Base-by-base conservation (phyloP, 2,329 filamentous ascomycete genomes). In the Diaporthe nobilis region DNA sequence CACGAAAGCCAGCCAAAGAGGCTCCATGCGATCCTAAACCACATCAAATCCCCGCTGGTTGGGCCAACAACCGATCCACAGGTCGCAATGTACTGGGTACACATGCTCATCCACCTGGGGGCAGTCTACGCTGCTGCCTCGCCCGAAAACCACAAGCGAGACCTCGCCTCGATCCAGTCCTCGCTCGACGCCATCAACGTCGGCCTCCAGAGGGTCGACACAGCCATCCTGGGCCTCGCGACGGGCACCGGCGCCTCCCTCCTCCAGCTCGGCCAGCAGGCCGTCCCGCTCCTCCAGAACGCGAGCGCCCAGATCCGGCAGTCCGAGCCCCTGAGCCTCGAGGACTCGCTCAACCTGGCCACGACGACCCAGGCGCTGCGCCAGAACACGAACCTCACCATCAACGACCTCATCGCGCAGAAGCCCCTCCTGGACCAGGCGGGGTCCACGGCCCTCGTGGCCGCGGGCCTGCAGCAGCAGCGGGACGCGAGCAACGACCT, bases 381-480 rank as follows among this genome's bases (percentile, higher is more conserved):
- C 13, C 58, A 67, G 58, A 73, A 73, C 51, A 53, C 71, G 7
- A 73, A 73, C 71, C 58, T 73, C 57, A 73, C 71, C 44, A 42
- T 73, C 31, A 73, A 65, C 57, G 71, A 73, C 58, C 53, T 73
- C n/a, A 51, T 73, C 71, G 44, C 71, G 20, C 44, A 73, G 71
- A 73, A 65, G 71, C 44, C 57, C n/a, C 39, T 73, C 31, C 28
- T 73, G 4, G 71, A 55, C 17, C 34, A 51, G 25, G 15, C 51
- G 6, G 39, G 39, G 9, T 42, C 37, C 47, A 22, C 71, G 3
- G 4, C 20, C 4, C 34, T 67, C 9, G 58, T 73, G 25, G 22
- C 51, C 42, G 42, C 60, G 2, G 71, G 60, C 17, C 58, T 73
- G 34, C 17, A 13, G 22, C 58, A 53, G 28, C 44, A 73, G 44